Conservation (phyloP, 2,329 filamentous ascomycete genomes). For the Botryosphaeria agaves region DNA sequence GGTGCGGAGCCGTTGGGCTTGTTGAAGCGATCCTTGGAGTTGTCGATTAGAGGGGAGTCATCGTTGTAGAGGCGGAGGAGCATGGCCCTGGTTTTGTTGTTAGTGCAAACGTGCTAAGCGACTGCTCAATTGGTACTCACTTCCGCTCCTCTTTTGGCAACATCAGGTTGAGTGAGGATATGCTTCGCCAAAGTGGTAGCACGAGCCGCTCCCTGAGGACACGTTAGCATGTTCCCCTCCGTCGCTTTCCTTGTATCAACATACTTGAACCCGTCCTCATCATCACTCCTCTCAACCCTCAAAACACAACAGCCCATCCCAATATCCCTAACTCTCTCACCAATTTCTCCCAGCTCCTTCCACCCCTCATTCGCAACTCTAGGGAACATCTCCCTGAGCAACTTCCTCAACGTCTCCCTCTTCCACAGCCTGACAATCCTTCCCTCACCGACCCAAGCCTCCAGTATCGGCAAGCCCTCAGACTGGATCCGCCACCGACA, state of each 20-base stretch:
- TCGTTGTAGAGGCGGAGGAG: conserved; percentile 83
- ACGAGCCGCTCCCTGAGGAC: conserved; percentile 54
- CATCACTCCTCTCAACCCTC: conserved; percentile 57
- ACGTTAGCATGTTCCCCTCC: conserved; percentile 3
- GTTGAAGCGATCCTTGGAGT: conserved; percentile 19
- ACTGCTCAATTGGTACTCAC: conserved; percentile 6
- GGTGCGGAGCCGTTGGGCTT: conserved; percentile 7
- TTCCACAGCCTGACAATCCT: conserved; percentile 59
- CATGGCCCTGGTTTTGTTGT: conserved; percentile 45
- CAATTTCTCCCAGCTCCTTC: conserved; percentile 70
- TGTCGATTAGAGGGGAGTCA: conserved; percentile 65
- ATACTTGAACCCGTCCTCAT: conserved; percentile 37
- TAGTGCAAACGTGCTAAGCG: background rate
- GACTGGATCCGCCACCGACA: conserved; percentile 93
- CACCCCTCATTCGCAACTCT: conserved; percentile 62
- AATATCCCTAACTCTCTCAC: conserved; percentile 61
- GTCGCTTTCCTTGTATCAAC: conserved; percentile 9
- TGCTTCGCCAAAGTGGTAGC: conserved; percentile 83
- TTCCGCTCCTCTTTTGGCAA: conserved; percentile 87
- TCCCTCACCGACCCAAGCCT: conserved; percentile 70
- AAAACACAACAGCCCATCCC: conserved; percentile 87
- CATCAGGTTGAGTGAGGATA: conserved; percentile 90
- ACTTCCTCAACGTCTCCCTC: conserved; percentile 61
- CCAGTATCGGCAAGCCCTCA: conserved; percentile 79
- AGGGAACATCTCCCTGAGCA: conserved; percentile 94